Conservation (phyloP, 768 basidiomycete species). For the Trametes meyenii region DNA sequence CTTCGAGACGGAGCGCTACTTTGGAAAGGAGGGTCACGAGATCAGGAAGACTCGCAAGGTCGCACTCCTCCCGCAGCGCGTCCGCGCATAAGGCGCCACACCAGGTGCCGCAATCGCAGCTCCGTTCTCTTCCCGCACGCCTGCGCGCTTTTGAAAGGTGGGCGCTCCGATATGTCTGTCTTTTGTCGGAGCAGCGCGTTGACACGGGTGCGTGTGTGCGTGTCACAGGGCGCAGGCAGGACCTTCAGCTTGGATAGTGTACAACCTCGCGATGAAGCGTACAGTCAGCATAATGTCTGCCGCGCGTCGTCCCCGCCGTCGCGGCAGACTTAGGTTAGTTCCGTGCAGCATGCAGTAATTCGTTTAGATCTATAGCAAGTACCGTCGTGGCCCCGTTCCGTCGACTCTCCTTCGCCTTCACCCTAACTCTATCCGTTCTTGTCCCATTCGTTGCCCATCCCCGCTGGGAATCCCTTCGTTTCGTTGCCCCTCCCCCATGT, state of each 20-base stretch:
- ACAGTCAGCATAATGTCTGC: constrained; percentile 8
- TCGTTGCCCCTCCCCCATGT: constrained; percentile 6
- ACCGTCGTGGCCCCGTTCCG: neutral
- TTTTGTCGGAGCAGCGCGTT: neutral
- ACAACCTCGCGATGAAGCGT: constrained; percentile 11
- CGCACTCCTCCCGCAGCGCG: constrained; percentile 46
- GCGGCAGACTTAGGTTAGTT: constrained; percentile 6
- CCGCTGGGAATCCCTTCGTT: constrained; percentile 5
- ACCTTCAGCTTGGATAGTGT: constrained; percentile 13
- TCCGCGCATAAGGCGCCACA: constrained; percentile 5
- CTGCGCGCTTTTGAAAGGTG: constrained; percentile 1
- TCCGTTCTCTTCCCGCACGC: neutral
- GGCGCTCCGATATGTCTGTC: neutral
- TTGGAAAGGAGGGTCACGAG: constrained; percentile 55
- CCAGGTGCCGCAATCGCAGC: no score
- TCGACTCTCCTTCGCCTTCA: neutral
- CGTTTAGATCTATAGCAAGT: constrained; percentile 4
- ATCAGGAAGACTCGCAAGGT: constrained; percentile 58
- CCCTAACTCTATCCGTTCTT: neutral
- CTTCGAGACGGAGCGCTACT: constrained; percentile 74
- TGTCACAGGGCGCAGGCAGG: neutral
- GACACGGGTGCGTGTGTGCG: no score
- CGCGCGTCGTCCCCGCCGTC: neutral
- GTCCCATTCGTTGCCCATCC: constrained; percentile 2
- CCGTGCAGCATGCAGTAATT: constrained; percentile 7